Conservation (phyloP, 176 grass and related monocot genomes). For the Pontederia paniculata region DNA sequence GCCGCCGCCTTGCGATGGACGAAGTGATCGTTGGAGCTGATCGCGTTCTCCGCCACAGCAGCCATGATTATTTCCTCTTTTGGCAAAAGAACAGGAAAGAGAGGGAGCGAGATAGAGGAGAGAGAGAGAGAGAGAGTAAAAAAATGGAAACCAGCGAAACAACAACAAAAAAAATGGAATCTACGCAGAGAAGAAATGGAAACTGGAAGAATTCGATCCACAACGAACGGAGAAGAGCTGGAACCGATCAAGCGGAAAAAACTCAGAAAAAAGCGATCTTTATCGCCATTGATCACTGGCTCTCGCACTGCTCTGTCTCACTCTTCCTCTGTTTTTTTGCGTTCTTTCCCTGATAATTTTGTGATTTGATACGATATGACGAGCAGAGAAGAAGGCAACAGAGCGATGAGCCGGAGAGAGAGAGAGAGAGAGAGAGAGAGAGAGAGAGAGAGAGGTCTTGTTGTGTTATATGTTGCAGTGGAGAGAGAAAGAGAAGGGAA, state of each 20-base stretch:
- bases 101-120: no score
- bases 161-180: neutral
- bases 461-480: no score
- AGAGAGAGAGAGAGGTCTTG: no score
- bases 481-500: no score
- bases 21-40: slow-evolving; percentile 1
- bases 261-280: neutral
- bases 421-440: no score
- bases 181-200: no score
- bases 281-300: neutral
- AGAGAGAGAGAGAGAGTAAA: neutral
- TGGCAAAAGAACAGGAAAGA: no score
- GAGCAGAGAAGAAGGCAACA: no score
- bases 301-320: neutral
- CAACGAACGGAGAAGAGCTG: neutral
- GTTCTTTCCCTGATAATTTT: no score
- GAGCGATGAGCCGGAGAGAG: no score
- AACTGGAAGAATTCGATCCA: neutral
- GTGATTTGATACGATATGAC: no score
- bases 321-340: neutral
- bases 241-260: neutral
- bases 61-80: neutral
- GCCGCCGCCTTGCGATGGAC: neutral
- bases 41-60: slow-evolving; percentile 12
- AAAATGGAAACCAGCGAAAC: neutral